phyloP scores from a whole-genome alignment of 1,284 basidiomycete species.

The Cutaneotrichosporon daszewskae region DNA sequence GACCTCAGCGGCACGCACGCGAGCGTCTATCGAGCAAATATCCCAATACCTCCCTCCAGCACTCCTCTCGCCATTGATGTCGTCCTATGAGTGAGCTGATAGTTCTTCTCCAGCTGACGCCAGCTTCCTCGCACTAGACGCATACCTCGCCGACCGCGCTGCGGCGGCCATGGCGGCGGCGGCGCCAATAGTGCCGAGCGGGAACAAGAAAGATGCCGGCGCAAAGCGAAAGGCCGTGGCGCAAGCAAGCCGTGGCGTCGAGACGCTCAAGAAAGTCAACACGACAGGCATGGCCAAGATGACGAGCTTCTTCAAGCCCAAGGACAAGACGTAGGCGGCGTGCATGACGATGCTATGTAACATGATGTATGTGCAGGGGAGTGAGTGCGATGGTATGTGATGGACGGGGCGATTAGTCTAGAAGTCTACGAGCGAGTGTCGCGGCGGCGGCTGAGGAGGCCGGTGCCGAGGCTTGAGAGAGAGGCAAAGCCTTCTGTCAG shows the following conservation, averaged over 20 bases:
- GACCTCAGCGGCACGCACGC: slow-evolving; percentile 25
- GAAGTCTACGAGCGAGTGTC: too few relatives aligned
- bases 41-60: slow-evolving; percentile 26
- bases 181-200: slow-evolving; percentile 14
- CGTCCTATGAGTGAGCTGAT: slow-evolving; percentile 25
- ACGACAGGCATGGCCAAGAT: slow-evolving; percentile 41
- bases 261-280: slow-evolving; percentile 43
- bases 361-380: not conserved
- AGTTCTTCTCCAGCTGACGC: not conserved
- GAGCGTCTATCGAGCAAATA: slow-evolving; percentile 30
- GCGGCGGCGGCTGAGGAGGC: too few relatives aligned
- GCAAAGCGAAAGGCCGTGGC: slow-evolving; percentile 28
- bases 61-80: slow-evolving; percentile 9
- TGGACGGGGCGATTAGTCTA: not conserved
- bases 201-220: slow-evolving; percentile 17
- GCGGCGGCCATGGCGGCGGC: slow-evolving; percentile 32
- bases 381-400: not conserved
- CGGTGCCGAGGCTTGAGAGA: too few relatives aligned
- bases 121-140: slow-evolving; percentile 26
- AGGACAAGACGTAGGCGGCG: slow-evolving; percentile 15
- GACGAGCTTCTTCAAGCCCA: slow-evolving; percentile 45
- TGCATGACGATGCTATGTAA: slow-evolving; percentile 4
- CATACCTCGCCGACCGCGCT: slow-evolving; percentile 27
- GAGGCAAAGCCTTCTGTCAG: too few relatives aligned
- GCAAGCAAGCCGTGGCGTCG: slow-evolving; percentile 31